Conservation (phyloP, 495 filamentous ascomycete species). For the Tuber calosporum region DNA sequence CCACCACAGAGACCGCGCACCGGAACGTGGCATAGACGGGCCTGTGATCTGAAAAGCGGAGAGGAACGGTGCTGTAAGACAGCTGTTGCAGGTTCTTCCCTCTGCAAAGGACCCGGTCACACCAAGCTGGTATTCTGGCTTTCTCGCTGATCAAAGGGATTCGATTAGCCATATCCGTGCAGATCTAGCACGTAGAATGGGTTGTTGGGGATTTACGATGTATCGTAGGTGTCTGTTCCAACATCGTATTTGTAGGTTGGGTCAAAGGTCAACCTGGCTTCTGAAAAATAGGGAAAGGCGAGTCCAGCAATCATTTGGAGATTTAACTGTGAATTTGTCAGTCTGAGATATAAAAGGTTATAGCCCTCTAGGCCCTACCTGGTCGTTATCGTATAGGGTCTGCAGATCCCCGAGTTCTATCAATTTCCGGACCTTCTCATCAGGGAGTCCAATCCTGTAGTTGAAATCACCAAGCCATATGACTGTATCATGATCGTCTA, state of each 20-base stretch:
- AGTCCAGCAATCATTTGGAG: conserved; percentile 90
- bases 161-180: neutral
- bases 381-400: conserved; percentile 84
- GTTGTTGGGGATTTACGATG: conserved; percentile 56
- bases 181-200: neutral
- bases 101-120: conserved; percentile 82
- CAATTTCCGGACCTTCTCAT: conserved; percentile 70
- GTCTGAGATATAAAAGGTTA: conserved; percentile 5
- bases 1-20: conserved; percentile 68
- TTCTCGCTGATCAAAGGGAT: conserved; percentile 60
- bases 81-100: conserved; percentile 74
- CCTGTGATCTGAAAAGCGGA: conserved; percentile 87
- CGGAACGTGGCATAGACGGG: conserved; percentile 86
- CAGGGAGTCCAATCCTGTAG: conserved; percentile 81
- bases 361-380: conserved; percentile 50
- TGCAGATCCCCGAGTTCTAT: conserved; percentile 63
- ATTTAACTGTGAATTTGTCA: conserved; percentile 58
- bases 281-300: conserved; percentile 83
- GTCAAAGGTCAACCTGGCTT: conserved; percentile 72
- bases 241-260: conserved; percentile 96
- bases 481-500: conserved; percentile 88
- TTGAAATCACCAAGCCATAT: conserved; percentile 99
- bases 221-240: conserved; percentile 81
- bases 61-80: conserved; percentile 66
- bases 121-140: conserved; percentile 91